Conservation (phyloP, 2,329 filamentous ascomycete genomes). For the Rutstroemia sp. region DNA sequence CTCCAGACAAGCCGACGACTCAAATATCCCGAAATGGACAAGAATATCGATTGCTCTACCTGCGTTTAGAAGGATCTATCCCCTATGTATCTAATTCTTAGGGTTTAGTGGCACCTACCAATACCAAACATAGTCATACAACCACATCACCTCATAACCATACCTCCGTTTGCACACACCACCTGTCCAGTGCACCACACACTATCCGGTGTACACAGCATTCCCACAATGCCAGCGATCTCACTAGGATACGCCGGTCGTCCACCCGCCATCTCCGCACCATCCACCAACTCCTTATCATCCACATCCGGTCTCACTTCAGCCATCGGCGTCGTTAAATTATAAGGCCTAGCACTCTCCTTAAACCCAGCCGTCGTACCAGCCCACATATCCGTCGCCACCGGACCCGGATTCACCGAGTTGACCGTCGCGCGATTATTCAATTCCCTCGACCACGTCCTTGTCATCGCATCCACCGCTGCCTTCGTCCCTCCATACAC, state of each 20-base stretch:
- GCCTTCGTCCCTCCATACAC: constrained; percentile 62
- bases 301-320: constrained; percentile 54
- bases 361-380: constrained; percentile 50
- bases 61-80: no score
- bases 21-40: no score
- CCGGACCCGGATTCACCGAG: constrained; percentile 58
- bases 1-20: no score
- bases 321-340: constrained; percentile 57
- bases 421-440: constrained; percentile 57
- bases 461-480: constrained; percentile 61
- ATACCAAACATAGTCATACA: not conserved
- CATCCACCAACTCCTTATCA: constrained; percentile 51
- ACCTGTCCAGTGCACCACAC: constrained; percentile 74
- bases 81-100: not conserved
- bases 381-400: constrained; percentile 59
- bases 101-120: not conserved
- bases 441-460: constrained; percentile 58
- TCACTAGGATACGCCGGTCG: constrained; percentile 60
- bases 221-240: constrained; percentile 68
- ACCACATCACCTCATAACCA: constrained; percentile 40
- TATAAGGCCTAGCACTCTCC: constrained; percentile 50
- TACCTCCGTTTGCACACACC: constrained; percentile 73
- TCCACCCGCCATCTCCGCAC: constrained; percentile 46
- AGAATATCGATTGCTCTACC: no score
- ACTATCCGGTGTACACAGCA: constrained; percentile 66